Evolutionary conservation across 495 filamentous ascomycete genomes (phyloP), one percentile per base, ranked within the genome.

Genomic region (Trichoderma parareesei): DNA sequence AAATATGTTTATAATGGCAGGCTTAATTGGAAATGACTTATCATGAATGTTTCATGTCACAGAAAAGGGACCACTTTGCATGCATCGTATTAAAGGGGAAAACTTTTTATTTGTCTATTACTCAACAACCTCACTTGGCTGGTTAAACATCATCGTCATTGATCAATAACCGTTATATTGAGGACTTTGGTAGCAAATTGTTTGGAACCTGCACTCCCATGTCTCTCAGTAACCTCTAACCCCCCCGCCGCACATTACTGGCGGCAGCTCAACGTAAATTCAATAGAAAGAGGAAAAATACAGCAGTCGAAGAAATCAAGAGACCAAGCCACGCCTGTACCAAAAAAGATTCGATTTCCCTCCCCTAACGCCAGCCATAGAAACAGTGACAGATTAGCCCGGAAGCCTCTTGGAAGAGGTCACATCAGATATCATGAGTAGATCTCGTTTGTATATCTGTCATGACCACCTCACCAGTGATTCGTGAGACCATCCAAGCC

Each of bases 301-400:
- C 3, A 8, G 37, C 53, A 57, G 53, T 57, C 37, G 53, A 35
- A 57, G 53, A 10, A 57, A 57, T 35, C 53, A 57, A 57, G 27
- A 57, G 53, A 57, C 53, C 53, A 57, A 57, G 18, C 53, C 53
- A 57, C 53, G 53, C 53, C 53, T 57, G 53, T 57, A n/a, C 53
- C 53, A 57, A 27, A 57, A 57, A 49, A 57, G 53, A 57, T 57
- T 57, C 37, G 53, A 41, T 57, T 57, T 57, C 53, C 53, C 53
- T 49, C 53, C 20, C 53, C 53, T 27, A 57, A 57, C 53, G 53
- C 53, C 53, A 57, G 53, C 53, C 53, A 57, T 57, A 57, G 35
- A 35, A 57, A 57, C 53, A 57, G 53, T 57, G 53, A 57, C 53
- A 57, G 53, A 57, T 57, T 41, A 57, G 53, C 53, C 33, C 53